Percentiles rank a stretch among this genome's conserved stretches.
Evolutionary conservation across 1,284 basidiomycete species (phyloP).

Genomic region (Ceratobasidium theobromae): DNA sequence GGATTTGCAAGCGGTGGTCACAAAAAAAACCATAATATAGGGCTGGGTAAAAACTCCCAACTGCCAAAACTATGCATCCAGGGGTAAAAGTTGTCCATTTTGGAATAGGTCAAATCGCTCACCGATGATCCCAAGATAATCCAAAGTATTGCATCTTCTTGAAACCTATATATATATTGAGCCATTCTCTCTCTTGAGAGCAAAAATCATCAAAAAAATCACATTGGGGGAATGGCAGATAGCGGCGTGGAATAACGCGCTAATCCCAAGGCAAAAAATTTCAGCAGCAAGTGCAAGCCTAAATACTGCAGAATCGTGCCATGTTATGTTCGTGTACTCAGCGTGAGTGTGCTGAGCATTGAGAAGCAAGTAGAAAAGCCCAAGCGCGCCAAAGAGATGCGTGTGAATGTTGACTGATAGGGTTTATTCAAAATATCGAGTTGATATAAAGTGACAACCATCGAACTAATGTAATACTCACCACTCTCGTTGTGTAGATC

Average conservation of each 20-base stretch:
- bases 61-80: slow-evolving; percentile 54
- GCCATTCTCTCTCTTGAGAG: slow-evolving; percentile 39
- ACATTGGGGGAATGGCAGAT: slow-evolving; percentile 73
- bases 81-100: slow-evolving; percentile 38
- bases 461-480: slow-evolving; percentile 41
- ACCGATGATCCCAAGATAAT: slow-evolving; percentile 71
- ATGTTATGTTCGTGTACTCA: slow-evolving; percentile 54
- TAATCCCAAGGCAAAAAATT: slow-evolving; percentile 71
- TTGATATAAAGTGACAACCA: background rate
- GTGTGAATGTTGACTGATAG: slow-evolving; percentile 83
- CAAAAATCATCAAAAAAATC: slow-evolving; percentile 38
- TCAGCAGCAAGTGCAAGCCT: slow-evolving; percentile 73
- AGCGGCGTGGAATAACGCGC: slow-evolving; percentile 76
- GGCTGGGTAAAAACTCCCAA: slow-evolving; percentile 28
- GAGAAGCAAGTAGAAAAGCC: slow-evolving; percentile 63
- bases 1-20: slow-evolving; percentile 52
- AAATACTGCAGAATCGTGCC: slow-evolving; percentile 66
- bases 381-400: slow-evolving; percentile 72
- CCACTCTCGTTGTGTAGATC: slow-evolving; percentile 85
- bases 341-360: slow-evolving; percentile 52
- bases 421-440: background rate
- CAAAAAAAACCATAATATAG: slow-evolving; percentile 68
- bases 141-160: slow-evolving; percentile 57
- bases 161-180: slow-evolving; percentile 42
- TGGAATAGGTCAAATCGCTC: background rate